Evolutionary conservation across 495 filamentous ascomycete genomes (phyloP).

Genomic region (Extremus antarcticus): DNA sequence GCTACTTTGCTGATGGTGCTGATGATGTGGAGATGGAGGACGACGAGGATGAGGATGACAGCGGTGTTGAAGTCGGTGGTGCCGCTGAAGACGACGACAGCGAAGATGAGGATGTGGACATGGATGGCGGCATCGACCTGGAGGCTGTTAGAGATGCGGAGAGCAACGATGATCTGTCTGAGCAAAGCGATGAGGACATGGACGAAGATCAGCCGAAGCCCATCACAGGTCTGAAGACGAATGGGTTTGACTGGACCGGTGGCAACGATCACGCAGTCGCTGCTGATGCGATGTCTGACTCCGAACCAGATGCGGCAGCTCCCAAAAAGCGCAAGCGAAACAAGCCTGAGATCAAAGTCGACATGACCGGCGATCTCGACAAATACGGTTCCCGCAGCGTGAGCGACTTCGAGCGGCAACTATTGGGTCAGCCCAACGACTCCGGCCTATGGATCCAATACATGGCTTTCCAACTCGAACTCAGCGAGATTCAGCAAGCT

Average conservation of each 20-base stretch:
- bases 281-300: constrained; percentile 36
- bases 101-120: constrained; percentile 28
- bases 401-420: constrained; percentile 83
- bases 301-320: constrained; percentile 37
- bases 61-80: constrained; percentile 36
- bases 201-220: constrained; percentile 26
- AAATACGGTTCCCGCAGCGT: constrained; percentile 80
- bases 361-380: constrained; percentile 80
- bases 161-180: constrained; percentile 34
- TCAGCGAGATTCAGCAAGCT: constrained; percentile 75
- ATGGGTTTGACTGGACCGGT: constrained; percentile 83
- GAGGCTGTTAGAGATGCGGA: constrained; percentile 32
- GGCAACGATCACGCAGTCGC: constrained; percentile 18
- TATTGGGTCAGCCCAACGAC: constrained; percentile 82
- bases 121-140: constrained; percentile 22
- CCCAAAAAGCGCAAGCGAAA: constrained; percentile 72
- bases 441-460: constrained; percentile 87
- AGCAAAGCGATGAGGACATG: constrained; percentile 38
- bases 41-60: constrained; percentile 23
- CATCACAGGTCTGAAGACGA: constrained; percentile 53
- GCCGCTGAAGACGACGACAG: constrained; percentile 31
- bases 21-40: constrained; percentile 45
- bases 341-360: constrained; percentile 71
- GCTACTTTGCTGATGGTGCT: constrained; percentile 62
- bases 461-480: constrained; percentile 91